A percentile compares a stretch with the other conserved stretches of the same genome.
phyloP scores from a whole-genome alignment of 1,139 yeast genomes.

The Yamadazyma atlantica region DNA sequence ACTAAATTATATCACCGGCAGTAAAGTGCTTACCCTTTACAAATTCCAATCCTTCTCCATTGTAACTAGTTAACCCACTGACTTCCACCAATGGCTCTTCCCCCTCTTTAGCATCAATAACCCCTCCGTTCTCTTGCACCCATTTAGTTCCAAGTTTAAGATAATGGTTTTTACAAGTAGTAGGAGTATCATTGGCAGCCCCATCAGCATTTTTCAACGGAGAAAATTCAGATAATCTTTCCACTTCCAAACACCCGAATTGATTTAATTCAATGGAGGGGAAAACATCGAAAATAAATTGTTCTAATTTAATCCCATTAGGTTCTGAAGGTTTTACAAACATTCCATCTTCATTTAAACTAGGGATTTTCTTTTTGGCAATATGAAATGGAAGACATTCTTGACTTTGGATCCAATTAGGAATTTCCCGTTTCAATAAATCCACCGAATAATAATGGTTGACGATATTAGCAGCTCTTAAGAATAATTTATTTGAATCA shows the following conservation, averaged over 20 bases:
- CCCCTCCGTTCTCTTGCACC: conserved; percentile 70
- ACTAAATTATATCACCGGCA: conserved; percentile 39
- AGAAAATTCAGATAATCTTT: conserved; percentile 80
- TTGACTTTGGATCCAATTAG: conserved; percentile 68
- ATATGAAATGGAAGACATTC: conserved; percentile 84
- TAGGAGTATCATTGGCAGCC: conserved; percentile 78
- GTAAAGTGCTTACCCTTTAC: conserved; percentile 53
- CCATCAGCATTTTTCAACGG: conserved; percentile 93
- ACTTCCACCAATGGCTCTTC: conserved; percentile 62
- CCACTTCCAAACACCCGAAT: conserved; percentile 93
- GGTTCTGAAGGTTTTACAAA: conserved; percentile 63
- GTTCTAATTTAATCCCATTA: conserved; percentile 94
- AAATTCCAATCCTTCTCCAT: conserved; percentile 77
- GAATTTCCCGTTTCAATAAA: conserved; percentile 58
- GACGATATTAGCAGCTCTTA: conserved; percentile 96
- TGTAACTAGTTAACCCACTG: conserved; percentile 68
- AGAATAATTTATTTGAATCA: conserved; percentile 55
- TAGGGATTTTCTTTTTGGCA: conserved; percentile 86
- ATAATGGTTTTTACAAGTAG: conserved; percentile 69
- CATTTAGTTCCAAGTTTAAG: conserved; percentile 74
- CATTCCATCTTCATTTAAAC: conserved; percentile 51
- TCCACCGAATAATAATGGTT: conserved; percentile 91
- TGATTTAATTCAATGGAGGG: conserved; percentile 69
- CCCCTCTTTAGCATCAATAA: conserved; percentile 40
- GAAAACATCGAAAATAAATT: conserved; percentile 95